Base-by-base conservation (phyloP, 2,329 filamentous ascomycete species). In the Chrysosporium queenslandicum region DNA sequence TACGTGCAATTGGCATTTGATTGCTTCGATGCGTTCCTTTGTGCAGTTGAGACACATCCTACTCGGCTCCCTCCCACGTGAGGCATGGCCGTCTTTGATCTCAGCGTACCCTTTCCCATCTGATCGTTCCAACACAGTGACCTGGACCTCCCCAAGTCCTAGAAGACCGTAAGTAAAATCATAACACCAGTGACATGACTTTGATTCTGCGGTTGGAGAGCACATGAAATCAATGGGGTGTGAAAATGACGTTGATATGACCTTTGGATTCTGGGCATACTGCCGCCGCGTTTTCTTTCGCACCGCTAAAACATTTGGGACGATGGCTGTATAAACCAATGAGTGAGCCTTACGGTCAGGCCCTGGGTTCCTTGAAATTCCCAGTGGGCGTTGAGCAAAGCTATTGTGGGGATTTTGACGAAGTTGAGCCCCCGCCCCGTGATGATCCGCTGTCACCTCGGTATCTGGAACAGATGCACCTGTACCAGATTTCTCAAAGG, bases 141-240 rank as follows among this genome's bases (percentile, higher is more conserved):
- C 63, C 29, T 63, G 56, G 16, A 58, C 56, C 47, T 64, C 60
- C 1, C 65, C 68, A 2, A 68, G 60, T 1, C 73, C 72, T 0
- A 69, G 51, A 7, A 75, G 62, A 1, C 68, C 66, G 42, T 72
- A 74, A 0, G 59, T 48, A 11, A 68, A 64, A 12, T 70, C 59
- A 2, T 57, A 50, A 55, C 72, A 75, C 64, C 70, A 74, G 54
- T 70, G 58, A 56, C 72, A 75, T 0, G 63, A 58, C 1, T 55
- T 42, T 1, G 50, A 54, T 11, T 45, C 23, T 20, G 27, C 5
- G 4, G 58, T 29, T 11, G 61, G 56, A 4, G 61, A 56, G 53
- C 66, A 58, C 30, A 68, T 63, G 58, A 74, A 72, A 11, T 51
- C 45, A 18, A 74, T 64, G 0, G 71, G 71, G 46, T 73, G 69